A percentile compares a stretch with the other conserved stretches of the same genome.
Conservation (phyloP, 1,284 basidiomycete genomes). For the Fomitopsis palustris region DNA sequence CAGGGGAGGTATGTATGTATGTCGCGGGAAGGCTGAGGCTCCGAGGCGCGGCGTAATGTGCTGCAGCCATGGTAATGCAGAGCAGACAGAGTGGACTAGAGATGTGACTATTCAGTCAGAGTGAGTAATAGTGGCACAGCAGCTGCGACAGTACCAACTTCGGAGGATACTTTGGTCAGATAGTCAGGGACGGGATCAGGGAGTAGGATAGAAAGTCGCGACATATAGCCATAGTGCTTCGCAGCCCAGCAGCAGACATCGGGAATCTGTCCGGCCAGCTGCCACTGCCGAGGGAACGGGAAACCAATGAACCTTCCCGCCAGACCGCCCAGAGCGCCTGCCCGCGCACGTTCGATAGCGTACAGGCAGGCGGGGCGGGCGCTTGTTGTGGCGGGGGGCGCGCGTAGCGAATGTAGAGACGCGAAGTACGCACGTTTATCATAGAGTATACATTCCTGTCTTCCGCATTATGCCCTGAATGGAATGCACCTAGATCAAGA, state of each 20-base stretch:
- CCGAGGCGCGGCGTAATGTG: neutral
- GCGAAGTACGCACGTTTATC: neutral
- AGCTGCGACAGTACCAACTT: neutral
- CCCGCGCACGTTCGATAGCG: neutral
- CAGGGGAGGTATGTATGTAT: neutral
- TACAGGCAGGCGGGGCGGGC: neutral
- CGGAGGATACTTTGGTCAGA: neutral
- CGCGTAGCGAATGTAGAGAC: neutral
- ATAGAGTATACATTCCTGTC: neutral
- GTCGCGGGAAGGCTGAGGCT: neutral
- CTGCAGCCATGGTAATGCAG: neutral
- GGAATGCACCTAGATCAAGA: neutral
- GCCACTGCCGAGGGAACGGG: neutral
- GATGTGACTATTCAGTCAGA: neutral
- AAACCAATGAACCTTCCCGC: neutral
- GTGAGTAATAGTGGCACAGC: neutral
- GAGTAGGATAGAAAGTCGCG: neutral
- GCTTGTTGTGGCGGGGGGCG: neutral
- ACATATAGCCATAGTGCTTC: neutral
- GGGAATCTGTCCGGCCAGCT: neutral
- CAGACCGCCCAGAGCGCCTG: neutral
- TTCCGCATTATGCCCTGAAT: neutral
- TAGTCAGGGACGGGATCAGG: neutral
- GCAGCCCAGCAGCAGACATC: neutral
- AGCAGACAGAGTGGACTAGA: neutral